Conservation (phyloP, 805 yeast species). For the Suhomyces vadensis region DNA sequence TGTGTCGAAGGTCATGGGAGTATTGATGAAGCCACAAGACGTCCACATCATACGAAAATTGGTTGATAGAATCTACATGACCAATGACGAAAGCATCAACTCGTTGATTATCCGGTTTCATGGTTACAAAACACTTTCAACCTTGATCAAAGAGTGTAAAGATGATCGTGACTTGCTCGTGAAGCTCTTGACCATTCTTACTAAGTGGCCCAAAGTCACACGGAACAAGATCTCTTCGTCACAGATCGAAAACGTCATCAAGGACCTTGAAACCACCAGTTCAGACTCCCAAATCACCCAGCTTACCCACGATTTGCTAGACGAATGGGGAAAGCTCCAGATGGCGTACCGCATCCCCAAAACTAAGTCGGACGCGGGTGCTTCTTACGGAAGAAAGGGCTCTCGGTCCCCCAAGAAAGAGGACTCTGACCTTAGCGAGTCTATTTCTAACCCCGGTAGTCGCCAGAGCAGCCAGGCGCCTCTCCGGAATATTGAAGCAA, state of each 20-base stretch:
- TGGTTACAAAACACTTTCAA: slow-evolving; percentile 79
- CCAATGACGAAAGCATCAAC: slow-evolving; percentile 53
- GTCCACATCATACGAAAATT: slow-evolving; percentile 61
- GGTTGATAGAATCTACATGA: slow-evolving; percentile 61
- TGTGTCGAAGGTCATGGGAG: slow-evolving; percentile 78
- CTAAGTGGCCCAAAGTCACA: slow-evolving; percentile 56
- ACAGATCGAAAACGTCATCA: slow-evolving; percentile 65
- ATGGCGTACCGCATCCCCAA: slow-evolving; percentile 88
- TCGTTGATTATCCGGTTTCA: slow-evolving; percentile 71
- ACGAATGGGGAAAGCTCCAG: slow-evolving; percentile 71
- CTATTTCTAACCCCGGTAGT: no score
- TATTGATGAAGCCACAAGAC: slow-evolving; percentile 76
- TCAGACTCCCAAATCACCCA: slow-evolving; percentile 27
- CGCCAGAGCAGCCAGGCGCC: no score
- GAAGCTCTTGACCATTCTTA: slow-evolving; percentile 59
- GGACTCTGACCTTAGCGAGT: slow-evolving; percentile 14
- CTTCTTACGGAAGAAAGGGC: slow-evolving; percentile 20
- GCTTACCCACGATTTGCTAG: slow-evolving; percentile 48
- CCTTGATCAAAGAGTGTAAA: slow-evolving; percentile 47
- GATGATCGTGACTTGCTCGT: slow-evolving; percentile 42
- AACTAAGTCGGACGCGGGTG: slow-evolving; percentile 22
- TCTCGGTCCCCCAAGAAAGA: slow-evolving; percentile 17
- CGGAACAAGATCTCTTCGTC: slow-evolving; percentile 75
- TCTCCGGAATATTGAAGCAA: neutral
- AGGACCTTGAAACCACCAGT: slow-evolving; percentile 34